phyloP scores from a whole-genome alignment of 768 basidiomycete genomes.

The Rhodotorula toruloides region DNA sequence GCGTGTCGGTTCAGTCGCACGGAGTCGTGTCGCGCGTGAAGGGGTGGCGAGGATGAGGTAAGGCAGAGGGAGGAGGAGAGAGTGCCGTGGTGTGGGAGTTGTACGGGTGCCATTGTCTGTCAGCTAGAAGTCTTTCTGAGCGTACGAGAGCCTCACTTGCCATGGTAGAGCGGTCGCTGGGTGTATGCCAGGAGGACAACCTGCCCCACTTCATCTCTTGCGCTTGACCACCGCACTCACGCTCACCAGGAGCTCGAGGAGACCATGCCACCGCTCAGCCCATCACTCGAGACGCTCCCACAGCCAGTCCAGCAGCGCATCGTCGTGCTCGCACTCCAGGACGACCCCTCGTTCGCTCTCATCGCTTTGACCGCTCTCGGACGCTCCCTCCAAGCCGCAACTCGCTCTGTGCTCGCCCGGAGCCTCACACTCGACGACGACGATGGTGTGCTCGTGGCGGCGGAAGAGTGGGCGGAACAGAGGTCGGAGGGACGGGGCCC shows the following conservation, averaged over 20 bases:
- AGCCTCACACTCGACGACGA: slow-evolving; percentile 18
- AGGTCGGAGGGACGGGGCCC: no score
- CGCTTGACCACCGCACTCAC: no score
- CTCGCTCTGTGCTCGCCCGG: background rate
- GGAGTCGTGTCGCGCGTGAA: no score
- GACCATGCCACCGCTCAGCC: background rate
- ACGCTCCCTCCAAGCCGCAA: background rate
- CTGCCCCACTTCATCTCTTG: no score
- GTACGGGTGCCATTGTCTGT: background rate
- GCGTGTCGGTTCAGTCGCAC: no score
- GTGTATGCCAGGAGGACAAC: no score
- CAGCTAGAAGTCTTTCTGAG: no score
- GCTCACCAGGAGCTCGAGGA: background rate
- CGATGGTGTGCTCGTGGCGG: slow-evolving; percentile 12
- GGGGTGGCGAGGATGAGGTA: background rate
- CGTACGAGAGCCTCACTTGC: no score
- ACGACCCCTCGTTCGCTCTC: background rate
- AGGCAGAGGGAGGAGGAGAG: background rate
- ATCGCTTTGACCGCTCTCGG: background rate
- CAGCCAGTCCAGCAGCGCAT: slow-evolving; percentile 15
- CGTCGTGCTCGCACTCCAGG: background rate
- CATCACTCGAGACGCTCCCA: background rate
- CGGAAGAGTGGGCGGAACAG: background rate
- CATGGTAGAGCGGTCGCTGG: no score
- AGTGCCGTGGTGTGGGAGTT: background rate